Conservation (phyloP, 306 rosid genomes). For the Heteromeles arbutifolia region DNA sequence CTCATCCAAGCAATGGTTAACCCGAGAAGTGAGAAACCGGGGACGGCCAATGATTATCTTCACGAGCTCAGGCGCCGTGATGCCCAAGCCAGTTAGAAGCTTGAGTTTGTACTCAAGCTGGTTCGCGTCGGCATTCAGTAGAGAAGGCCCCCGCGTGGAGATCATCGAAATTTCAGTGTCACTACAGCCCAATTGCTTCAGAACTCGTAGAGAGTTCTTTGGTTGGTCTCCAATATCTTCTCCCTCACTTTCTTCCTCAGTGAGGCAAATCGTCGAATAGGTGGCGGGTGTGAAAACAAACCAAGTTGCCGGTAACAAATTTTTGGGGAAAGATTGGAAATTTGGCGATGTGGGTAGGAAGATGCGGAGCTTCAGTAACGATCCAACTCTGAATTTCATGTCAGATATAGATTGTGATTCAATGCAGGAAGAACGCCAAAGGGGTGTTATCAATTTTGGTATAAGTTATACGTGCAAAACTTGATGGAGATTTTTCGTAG, state of each 20-base stretch:
- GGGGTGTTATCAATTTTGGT: background rate
- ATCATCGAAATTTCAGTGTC: conserved; percentile 40
- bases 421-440: background rate
- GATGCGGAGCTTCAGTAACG: conserved; percentile 32
- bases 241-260: conserved; percentile 11
- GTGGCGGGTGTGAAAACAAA: conserved; percentile 30
- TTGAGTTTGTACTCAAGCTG: conserved; percentile 40
- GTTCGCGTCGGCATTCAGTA: conserved; percentile 30
- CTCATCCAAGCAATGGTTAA: conserved; percentile 37
- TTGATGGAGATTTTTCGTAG: background rate
- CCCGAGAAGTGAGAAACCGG: conserved; percentile 34
- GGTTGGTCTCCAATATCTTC: conserved; percentile 11
- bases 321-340: background rate
- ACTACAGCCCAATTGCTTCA: conserved; percentile 63
- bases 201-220: conserved; percentile 29
- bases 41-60: conserved; percentile 60
- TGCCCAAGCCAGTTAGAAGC: conserved; percentile 44
- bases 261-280: conserved; percentile 48
- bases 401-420: background rate
- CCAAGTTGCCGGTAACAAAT: background rate
- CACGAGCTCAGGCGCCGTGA: conserved; percentile 45
- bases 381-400: conserved; percentile 19
- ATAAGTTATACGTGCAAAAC: too few relatives aligned
- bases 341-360: conserved; percentile 10
- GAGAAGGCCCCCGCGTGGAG: conserved; percentile 30